phyloP scores from a whole-genome alignment of 2,329 filamentous ascomycete genomes.

The Magnaporthiopsis poae region DNA sequence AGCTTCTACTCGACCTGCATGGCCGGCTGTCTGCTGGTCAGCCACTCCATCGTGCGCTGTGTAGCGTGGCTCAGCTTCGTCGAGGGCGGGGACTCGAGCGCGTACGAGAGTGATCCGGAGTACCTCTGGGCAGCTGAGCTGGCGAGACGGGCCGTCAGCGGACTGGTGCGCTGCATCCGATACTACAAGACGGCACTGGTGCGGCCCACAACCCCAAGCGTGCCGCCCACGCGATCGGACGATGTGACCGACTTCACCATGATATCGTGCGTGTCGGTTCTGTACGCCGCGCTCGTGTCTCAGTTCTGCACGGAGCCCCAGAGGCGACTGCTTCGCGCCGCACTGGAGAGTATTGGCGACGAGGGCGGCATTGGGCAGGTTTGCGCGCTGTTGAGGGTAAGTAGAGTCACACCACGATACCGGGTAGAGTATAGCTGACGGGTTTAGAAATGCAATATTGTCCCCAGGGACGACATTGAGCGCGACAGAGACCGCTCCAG shows the following conservation, averaged over 20 bases:
- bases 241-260: neutral
- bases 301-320: constrained; percentile 1
- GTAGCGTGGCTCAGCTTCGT: constrained; percentile 1
- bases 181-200: constrained; percentile 1
- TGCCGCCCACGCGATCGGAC: neutral
- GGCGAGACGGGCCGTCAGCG: neutral
- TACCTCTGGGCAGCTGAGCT: neutral
- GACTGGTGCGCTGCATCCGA: neutral
- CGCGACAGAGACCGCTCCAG: neutral
- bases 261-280: neutral
- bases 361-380: constrained; percentile 4
- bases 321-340: neutral
- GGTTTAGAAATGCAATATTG: neutral
- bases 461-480: constrained; percentile 6
- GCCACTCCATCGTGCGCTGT: neutral
- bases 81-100: neutral
- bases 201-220: neutral
- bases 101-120: neutral
- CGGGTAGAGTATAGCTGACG: neutral
- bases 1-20: constrained; percentile 4
- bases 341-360: neutral
- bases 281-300: neutral
- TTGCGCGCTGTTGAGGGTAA: neutral
- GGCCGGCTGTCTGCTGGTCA: neutral
- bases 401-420: neutral